phyloP scores from a whole-genome alignment of 306 rosid species.

The Acacia crassicarpa region DNA sequence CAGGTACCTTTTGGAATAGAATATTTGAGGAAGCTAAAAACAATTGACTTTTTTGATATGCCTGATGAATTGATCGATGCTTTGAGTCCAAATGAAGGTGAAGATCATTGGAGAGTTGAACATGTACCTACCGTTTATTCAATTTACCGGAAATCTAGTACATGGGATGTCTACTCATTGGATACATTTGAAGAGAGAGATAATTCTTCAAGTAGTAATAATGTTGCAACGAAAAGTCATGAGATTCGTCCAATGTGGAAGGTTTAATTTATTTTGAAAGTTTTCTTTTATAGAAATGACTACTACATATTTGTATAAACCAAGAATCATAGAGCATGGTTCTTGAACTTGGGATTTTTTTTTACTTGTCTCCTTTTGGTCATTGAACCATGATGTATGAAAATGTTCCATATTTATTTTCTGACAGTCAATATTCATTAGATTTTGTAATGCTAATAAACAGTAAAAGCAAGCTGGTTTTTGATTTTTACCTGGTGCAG shows the following conservation, averaged over 20 bases:
- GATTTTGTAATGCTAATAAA: background rate
- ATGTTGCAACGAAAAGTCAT: conserved; percentile 24
- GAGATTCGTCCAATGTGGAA: conserved; percentile 36
- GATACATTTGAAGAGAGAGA: conserved; percentile 40
- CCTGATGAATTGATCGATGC: conserved; percentile 49
- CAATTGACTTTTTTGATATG: conserved; percentile 71
- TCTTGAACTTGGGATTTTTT: background rate
- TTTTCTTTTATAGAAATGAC: background rate
- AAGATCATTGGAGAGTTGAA: conserved; percentile 49
- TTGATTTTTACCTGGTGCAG: background rate
- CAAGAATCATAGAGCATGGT: conserved; percentile 3
- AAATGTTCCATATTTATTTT: conserved; percentile 21
- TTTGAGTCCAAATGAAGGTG: conserved; percentile 46
- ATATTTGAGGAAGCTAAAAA: conserved; percentile 51
- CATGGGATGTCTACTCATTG: conserved; percentile 63
- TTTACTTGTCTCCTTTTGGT: background rate
- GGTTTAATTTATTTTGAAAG: conserved; percentile 33
- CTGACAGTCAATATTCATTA: background rate
- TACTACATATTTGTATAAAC: background rate
- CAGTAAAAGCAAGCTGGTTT: background rate
- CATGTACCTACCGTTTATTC: conserved; percentile 58
- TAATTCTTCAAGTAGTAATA: conserved; percentile 16
- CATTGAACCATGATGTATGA: background rate
- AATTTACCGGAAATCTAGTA: conserved; percentile 58
- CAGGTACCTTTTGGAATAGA: conserved; percentile 64